These are phyloP conservation scores for Colletotrichum gloeosporioides DNA, from an alignment of 2,329 filamentous ascomycete species.

Conservation along the genomic window DNA sequence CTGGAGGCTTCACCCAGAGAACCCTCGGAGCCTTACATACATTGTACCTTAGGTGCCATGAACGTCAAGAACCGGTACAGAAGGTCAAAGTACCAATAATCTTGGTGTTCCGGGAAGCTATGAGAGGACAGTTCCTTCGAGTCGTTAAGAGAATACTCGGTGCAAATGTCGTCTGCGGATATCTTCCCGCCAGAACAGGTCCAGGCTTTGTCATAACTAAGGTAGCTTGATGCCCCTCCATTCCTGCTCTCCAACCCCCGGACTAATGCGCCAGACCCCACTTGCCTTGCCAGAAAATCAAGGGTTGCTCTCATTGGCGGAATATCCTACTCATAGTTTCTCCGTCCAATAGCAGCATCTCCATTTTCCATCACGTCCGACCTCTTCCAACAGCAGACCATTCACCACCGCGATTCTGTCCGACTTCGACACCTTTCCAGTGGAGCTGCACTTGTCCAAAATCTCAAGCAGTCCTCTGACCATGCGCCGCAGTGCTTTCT, in stretches of 20 bases:
- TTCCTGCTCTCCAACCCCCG: neutral
- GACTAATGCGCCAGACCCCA: neutral
- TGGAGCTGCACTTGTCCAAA: neutral
- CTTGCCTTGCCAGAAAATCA: neutral
- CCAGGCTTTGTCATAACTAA: neutral
- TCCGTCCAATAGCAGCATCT: conserved; percentile 9
- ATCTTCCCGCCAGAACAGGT: neutral
- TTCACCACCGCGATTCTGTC: neutral
- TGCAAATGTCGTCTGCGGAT: neutral
- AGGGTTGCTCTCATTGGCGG: neutral
- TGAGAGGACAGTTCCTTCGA: neutral
- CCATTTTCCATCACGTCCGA: neutral
- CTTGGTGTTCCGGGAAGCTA: neutral
- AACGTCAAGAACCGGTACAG: neutral
- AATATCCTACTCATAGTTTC: neutral
- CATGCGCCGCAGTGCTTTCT: neutral
- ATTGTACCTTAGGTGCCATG: neutral
- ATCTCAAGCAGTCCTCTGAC: neutral
- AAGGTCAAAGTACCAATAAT: neutral
- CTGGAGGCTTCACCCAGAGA: neutral
- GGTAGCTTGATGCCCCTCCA: neutral
- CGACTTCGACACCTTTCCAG: neutral
- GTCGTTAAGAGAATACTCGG: neutral
- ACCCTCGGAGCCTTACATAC: neutral
- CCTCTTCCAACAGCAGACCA: neutral